Conservation (phyloP, 2,329 filamentous ascomycete species). For the Talaromyces verruculosus region DNA sequence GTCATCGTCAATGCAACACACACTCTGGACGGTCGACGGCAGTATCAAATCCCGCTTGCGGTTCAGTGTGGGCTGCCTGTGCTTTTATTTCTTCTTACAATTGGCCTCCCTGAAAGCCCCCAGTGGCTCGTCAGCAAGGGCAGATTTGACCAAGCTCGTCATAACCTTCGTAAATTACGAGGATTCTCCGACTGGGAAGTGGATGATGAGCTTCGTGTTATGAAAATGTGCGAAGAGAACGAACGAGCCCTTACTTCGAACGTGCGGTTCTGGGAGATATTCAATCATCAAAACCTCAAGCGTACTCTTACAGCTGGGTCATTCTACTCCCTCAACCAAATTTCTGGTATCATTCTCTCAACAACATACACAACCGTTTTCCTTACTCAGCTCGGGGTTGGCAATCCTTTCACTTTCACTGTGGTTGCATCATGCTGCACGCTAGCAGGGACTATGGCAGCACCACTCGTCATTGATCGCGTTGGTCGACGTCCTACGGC, state of each 20-base stretch:
- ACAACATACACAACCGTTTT: slow-evolving; percentile 42
- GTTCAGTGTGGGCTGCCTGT: slow-evolving; percentile 37
- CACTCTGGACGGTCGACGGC: slow-evolving; percentile 28
- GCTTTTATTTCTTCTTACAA: slow-evolving; percentile 32
- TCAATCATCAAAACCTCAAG: slow-evolving; percentile 35
- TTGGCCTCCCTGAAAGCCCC: slow-evolving; percentile 37
- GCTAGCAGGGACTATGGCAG: slow-evolving; percentile 38
- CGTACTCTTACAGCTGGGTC: slow-evolving; percentile 39
- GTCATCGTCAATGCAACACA: slow-evolving; percentile 36
- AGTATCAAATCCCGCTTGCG: slow-evolving; percentile 39
- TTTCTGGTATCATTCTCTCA: slow-evolving; percentile 40
- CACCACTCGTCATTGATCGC: slow-evolving; percentile 38
- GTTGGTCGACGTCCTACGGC: slow-evolving; percentile 39
- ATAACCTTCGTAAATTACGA: slow-evolving; percentile 35
- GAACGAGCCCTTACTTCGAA: slow-evolving; percentile 28
- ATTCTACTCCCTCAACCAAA: slow-evolving; percentile 39
- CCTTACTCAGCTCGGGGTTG: slow-evolving; percentile 36
- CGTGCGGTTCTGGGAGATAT: slow-evolving; percentile 40
- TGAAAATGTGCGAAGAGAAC: slow-evolving; percentile 31
- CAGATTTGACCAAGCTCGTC: slow-evolving; percentile 32
- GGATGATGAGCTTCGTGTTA: slow-evolving; percentile 35
- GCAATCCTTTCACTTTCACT: slow-evolving; percentile 37
- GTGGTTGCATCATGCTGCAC: slow-evolving; percentile 39
- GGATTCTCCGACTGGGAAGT: slow-evolving; percentile 33
- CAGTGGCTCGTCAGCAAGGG: slow-evolving; percentile 36